Base-by-base conservation (phyloP, 2,329 filamentous ascomycete species). In the Colletotrichum cuscutae region DNA sequence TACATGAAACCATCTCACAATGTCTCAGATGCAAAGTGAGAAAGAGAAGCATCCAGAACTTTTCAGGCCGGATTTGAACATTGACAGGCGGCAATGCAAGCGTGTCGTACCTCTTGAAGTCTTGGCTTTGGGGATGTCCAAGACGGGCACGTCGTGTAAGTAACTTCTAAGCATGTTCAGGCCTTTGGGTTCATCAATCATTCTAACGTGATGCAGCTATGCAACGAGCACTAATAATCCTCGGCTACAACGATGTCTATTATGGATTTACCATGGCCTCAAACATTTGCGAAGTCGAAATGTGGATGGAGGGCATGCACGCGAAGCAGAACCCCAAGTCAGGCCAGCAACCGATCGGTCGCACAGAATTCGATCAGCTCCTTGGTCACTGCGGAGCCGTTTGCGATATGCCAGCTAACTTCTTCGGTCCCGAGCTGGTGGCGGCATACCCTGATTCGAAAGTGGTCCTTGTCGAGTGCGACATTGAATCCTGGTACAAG, bases 391-490 rank as follows among this genome's bases (percentile, higher is more conserved):
- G 71, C 54, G 80, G 82, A 53, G 81, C 77, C 0, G 74, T 68
- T 1, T 75, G 76, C 2, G 13, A 78, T 3, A 83, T 65, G 52
- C 68, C 62, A 6, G 68, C 68, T 1, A 32, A 62, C 5, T 70
- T 63, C 5, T 70, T 70, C 22, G 79, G 75, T 3, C 71, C 75
- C 0, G 75, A 79, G 42, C 73, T 83, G 5, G 78, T 82, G 54
- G 63, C 75, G 8, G 65, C 73, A 1, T 83, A 82, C n/a, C 81
- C 81, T 0, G 76, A 82, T 0, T 81, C 81, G 0, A 82, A 81
- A 59, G 81, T 83, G 9, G 71, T 83, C 0, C 73, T 83, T 0
- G 77, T 79, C 1, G 72, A 77, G 1, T 76, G 81, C 1, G 77
- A 81, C 22, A 80, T 75, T 24, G 80, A 82, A 0, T 68, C 61